phyloP scores from a whole-genome alignment of 768 basidiomycete genomes.

The Megacollybia marginata region DNA sequence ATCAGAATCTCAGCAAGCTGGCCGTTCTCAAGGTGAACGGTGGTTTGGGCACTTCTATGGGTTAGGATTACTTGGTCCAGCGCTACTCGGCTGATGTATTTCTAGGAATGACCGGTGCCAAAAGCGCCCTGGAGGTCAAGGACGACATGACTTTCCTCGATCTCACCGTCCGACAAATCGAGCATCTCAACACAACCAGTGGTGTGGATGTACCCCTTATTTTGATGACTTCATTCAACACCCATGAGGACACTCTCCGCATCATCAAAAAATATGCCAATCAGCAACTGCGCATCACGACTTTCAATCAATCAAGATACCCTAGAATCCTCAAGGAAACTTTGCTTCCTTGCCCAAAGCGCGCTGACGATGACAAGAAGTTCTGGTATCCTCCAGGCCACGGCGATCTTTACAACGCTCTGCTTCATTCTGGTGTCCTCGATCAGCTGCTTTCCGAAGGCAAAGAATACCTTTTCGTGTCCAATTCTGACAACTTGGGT shows the following conservation, averaged over 20 bases:
- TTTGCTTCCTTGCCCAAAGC: conserved; percentile 78
- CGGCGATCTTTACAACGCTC: conserved; percentile 92
- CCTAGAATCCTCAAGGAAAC: conserved; percentile 90
- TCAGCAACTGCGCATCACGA: conserved; percentile 89
- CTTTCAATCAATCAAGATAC: conserved; percentile 94
- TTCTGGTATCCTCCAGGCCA: conserved; percentile 97
- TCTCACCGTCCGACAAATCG: conserved; percentile 89
- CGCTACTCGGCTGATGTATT: conserved; percentile 4
- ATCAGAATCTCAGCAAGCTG: conserved; percentile 78
- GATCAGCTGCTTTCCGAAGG: conserved; percentile 86
- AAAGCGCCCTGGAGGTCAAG: conserved; percentile 92
- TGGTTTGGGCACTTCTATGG: conserved; percentile 88
- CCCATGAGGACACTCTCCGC: conserved; percentile 90
- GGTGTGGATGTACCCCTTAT: conserved; percentile 93
- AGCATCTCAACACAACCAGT: conserved; percentile 84
- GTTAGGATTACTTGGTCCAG: conserved; percentile 20
- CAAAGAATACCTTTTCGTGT: conserved; percentile 96
- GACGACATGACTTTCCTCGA: conserved; percentile 98
- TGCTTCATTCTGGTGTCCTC: conserved; percentile 84
- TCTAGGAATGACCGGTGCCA: conserved; percentile 79
- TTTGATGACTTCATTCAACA: conserved; percentile 97
- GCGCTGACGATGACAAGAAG: conserved; percentile 77
- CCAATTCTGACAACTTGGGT: conserved; percentile 97
- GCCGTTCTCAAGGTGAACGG: conserved; percentile 96
- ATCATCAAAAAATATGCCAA: conserved; percentile 97